Percentiles rank a stretch among this genome's conserved stretches.
Evolutionary conservation across 441 rosid species (phyloP).

Genomic region (Manihot esculenta): DNA sequence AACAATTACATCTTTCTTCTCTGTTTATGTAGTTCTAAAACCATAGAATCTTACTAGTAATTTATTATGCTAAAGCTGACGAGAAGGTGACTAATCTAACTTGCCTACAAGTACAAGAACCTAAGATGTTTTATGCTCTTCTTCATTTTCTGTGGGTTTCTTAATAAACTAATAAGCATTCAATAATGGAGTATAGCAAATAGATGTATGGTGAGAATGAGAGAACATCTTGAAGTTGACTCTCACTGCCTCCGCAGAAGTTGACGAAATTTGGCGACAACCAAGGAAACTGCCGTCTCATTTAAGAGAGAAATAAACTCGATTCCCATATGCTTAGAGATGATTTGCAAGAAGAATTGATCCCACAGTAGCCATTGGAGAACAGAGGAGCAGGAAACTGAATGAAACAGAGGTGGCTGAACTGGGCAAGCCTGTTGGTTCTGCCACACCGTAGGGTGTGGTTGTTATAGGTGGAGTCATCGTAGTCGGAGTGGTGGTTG

Average conservation of each 20-base stretch:
- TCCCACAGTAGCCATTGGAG: constrained; percentile 39
- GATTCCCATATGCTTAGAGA: constrained; percentile 27
- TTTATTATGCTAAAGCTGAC: constrained; percentile 48
- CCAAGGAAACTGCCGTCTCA: constrained; percentile 28
- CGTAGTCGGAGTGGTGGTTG: constrained; percentile 38
- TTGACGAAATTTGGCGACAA: constrained; percentile 29
- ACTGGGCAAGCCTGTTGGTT: constrained; percentile 81
- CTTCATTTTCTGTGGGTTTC: constrained; percentile 39
- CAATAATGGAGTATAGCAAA: constrained; percentile 37
- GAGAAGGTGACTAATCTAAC: constrained; percentile 43
- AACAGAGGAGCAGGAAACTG: constrained; percentile 42
- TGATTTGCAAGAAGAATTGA: constrained; percentile 38
- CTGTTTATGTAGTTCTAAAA: constrained; percentile 29
- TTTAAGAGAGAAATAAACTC: constrained; percentile 30
- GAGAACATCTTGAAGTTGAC: constrained; percentile 37
- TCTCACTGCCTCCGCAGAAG: constrained; percentile 35
- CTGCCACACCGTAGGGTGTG: constrained; percentile 64
- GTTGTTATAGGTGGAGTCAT: constrained; percentile 47
- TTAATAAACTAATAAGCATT: constrained; percentile 39
- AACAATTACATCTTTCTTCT: constrained; percentile 23
- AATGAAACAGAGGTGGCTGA: constrained; percentile 54
- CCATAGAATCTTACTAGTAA: constrained; percentile 32
- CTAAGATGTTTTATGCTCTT: constrained; percentile 48
- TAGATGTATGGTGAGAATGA: constrained; percentile 33
- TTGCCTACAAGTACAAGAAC: constrained; percentile 53